A percentile compares a stretch with the other conserved stretches of the same genome.
phyloP scores from a whole-genome alignment of 225 moss, liverwort and hornwort species.

The Marchantia paleacea region DNA sequence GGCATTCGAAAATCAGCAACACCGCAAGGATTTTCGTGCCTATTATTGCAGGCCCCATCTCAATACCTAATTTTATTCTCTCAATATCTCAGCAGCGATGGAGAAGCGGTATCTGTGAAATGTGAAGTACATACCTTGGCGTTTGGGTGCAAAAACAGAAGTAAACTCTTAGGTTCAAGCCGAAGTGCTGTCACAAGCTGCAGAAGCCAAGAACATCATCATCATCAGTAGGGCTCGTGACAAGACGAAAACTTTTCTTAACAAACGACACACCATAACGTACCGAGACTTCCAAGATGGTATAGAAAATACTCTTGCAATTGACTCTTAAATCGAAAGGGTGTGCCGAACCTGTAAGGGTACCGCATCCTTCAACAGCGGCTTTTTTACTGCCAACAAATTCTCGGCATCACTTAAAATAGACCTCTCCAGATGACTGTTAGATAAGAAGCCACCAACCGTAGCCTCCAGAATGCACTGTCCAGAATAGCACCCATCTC shows the following conservation, averaged over 20 bases:
- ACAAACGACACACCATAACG: too few species aligned
- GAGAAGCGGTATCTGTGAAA: neutral
- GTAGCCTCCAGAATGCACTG: constrained; percentile 70
- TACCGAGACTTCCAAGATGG: neutral
- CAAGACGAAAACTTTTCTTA: neutral
- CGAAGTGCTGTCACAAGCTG: constrained; percentile 94
- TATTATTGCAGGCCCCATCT: neutral
- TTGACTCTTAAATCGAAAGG: neutral
- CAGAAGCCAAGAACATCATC: neutral
- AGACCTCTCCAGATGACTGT: constrained; percentile 44
- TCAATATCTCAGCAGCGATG: neutral
- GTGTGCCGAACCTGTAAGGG: constrained; percentile 60
- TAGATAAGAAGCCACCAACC: constrained; percentile 48
- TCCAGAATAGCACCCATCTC: constrained; percentile 16
- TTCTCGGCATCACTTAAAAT: constrained; percentile 45
- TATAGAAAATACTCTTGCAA: neutral
- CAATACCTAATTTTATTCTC: neutral
- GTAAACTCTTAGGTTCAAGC: constrained; percentile 64
- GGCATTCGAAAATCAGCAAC: neutral
- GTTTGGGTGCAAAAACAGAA: constrained; percentile 74
- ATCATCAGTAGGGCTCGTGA: neutral
- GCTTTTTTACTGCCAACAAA: constrained; percentile 41
- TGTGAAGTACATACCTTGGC: constrained; percentile 52
- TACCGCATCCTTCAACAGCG: constrained; percentile 61
- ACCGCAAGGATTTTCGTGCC: neutral